Percentiles rank a stretch among this genome's conserved stretches.
Conservation (phyloP, 805 yeast genomes). For the Lachancea nothofagi region DNA sequence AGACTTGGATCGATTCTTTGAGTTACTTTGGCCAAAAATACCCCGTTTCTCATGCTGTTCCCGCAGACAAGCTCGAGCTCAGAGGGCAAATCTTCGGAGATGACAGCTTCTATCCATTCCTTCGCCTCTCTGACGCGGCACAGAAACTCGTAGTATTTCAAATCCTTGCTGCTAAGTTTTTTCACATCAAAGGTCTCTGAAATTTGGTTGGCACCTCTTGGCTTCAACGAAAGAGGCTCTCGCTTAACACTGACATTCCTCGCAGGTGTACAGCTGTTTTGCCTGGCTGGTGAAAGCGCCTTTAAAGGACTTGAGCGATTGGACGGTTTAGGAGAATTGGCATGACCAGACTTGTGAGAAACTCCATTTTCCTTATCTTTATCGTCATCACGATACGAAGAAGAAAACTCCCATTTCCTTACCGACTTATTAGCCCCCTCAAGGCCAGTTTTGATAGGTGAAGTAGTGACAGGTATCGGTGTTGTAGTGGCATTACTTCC, state of each 20-base stretch:
- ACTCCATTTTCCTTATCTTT: neutral
- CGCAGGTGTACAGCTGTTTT: neutral
- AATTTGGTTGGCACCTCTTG: neutral
- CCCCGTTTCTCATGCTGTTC: conserved; percentile 75
- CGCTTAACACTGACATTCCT: no score
- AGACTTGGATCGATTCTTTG: conserved; percentile 62
- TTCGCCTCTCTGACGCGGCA: conserved; percentile 81
- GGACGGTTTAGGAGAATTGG: neutral
- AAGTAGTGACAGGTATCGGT: conserved; percentile 22
- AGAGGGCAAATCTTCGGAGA: conserved; percentile 51
- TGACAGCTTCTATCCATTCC: conserved; percentile 65
- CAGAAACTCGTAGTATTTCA: conserved; percentile 66
- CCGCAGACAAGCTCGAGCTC: conserved; percentile 50
- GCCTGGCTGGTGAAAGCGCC: neutral
- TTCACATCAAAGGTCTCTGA: conserved; percentile 2
- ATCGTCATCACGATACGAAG: neutral
- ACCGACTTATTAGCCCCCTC: no score
- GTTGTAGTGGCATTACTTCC: conserved; percentile 14
- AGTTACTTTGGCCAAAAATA: conserved; percentile 73
- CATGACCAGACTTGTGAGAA: neutral
- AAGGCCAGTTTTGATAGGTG: conserved; percentile 18
- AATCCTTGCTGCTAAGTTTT: conserved; percentile 15
- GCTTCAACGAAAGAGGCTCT: neutral
- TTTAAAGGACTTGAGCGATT: neutral
- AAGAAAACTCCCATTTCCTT: no score